Percentiles rank a stretch among this genome's conserved stretches.
Conservation (phyloP, 1,139 yeast species). For the Nadsonia commutata region DNA sequence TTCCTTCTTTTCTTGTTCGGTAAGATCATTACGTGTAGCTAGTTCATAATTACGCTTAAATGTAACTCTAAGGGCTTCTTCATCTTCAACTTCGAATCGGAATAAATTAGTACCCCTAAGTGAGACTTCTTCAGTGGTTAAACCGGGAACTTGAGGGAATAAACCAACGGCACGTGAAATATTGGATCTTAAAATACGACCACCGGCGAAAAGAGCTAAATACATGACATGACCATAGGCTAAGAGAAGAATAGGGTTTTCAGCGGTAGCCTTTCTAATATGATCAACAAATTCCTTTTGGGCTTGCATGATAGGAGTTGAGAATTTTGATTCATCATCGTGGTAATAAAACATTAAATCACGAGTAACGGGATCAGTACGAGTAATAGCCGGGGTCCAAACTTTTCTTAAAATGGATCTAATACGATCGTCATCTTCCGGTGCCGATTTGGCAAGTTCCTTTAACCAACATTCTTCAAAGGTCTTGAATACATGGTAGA, state of each 20-base stretch:
- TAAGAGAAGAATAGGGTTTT: constrained; percentile 54
- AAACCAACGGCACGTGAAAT: constrained; percentile 53
- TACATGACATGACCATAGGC: constrained; percentile 86
- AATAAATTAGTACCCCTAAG: constrained; percentile 55
- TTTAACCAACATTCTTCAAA: constrained; percentile 35
- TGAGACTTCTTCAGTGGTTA: constrained; percentile 46
- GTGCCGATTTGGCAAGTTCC: constrained; percentile 33
- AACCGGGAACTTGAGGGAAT: constrained; percentile 58
- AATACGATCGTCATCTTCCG: constrained; percentile 26
- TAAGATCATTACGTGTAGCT: constrained; percentile 50
- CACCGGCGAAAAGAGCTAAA: constrained; percentile 79
- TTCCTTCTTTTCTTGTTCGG: constrained; percentile 56
- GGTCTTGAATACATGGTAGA: constrained; percentile 59
- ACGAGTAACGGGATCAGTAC: constrained; percentile 40
- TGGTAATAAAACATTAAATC: constrained; percentile 59
- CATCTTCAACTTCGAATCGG: constrained; percentile 51
- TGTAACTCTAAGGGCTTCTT: constrained; percentile 43
- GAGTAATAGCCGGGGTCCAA: constrained; percentile 60
- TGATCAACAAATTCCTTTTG: constrained; percentile 52
- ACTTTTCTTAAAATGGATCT: constrained; percentile 31
- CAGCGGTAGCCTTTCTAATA: constrained; percentile 36
- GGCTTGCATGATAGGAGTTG: constrained; percentile 40
- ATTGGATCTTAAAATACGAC: constrained; percentile 55
- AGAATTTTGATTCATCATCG: constrained; percentile 39
- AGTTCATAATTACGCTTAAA: constrained; percentile 70